Evolutionary conservation across 176 grass and related monocot genomes (phyloP), one percentile per base, ranked within the genome.

Genomic region (Avena atlantica): DNA sequence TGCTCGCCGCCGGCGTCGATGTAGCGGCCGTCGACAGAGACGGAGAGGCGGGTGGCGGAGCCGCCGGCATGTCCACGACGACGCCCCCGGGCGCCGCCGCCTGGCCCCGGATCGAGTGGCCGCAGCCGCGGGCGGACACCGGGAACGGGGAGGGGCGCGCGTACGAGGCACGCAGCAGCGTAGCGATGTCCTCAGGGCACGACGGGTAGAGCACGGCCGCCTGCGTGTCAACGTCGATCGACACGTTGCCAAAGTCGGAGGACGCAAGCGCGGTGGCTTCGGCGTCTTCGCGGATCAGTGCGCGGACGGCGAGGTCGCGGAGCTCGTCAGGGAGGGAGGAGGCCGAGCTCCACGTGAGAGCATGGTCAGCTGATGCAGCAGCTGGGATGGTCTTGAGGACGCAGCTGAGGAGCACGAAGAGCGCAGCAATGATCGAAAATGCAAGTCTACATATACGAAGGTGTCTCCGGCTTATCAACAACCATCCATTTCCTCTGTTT

Each of bases 1-100:
- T 97, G 92, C 88, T 97, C 95, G 17, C 91, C 94, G 17, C 89
- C 91, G 14, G 80, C 90, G 61, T 97, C 94, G 7, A 87, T 12
- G 88, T 89, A 97, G 0, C 79, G 37, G 0, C 78, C 74, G 2
- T 73, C 36, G 1, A 42, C 81, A 2, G 59, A 73, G 2, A 89
- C 91, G 61, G 10, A 21, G 44, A 8, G 40, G 40, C 40, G 40
- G 5, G 40, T 42, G 40, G 40, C 40, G 6, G 40, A 42, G 40
- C 40, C 40, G 40, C 40, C 37, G 37, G 29, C 93, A 95, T 95
- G 79, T 95, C 82, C 12, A 95, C 12, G 40, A 95, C 90, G 11
- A 94, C 80, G 4, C 94, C 94, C 4, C 68, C 90, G 40, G 92
- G 88, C 0, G 87, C 86, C 31, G 79, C 16, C 6, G 90, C 88